Conservation (phyloP, 306 rosid species). For the Inga laurina region DNA sequence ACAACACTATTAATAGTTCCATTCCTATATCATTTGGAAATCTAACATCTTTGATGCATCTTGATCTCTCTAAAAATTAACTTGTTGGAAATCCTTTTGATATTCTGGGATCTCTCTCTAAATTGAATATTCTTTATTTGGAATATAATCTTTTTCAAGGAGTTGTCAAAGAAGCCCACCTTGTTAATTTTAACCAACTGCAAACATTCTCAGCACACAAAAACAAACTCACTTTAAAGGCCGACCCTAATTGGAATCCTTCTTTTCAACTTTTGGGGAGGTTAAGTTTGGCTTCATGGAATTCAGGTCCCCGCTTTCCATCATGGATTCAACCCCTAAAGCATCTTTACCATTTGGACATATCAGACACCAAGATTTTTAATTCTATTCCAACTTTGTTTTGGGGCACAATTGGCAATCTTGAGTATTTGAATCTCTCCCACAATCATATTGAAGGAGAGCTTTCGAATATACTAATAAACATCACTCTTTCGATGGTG, state of each 20-base stretch:
- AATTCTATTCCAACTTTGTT: conserved; percentile 9
- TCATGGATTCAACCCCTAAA: conserved; percentile 24
- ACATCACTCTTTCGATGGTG: too few relatives aligned
- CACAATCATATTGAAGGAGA: conserved; percentile 25
- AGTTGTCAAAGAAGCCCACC: conserved; percentile 21
- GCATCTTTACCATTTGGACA: rapidly evolving
- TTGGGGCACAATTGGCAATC: neutral
- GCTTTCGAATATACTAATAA: neutral
- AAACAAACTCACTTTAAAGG: conserved; percentile 13
- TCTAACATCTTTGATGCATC: neutral
- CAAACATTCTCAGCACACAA: rapidly evolving
- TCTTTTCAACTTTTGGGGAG: rapidly evolving
- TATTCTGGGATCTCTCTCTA: neutral
- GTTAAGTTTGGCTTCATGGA: neutral
- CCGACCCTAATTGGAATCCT: conserved; percentile 21
- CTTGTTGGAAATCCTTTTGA: neutral
- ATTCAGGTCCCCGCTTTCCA: conserved; percentile 32
- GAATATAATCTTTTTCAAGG: neutral
- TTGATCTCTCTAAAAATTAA: neutral
- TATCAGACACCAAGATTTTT: neutral
- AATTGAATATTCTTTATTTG: neutral
- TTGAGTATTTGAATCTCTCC: neutral
- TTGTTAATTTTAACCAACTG: neutral
- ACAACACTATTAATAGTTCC: neutral
- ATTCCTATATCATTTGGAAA: conserved; percentile 28